Evolutionary conservation across 73 alveolate genomes (phyloP).

Genomic region (Paramecium bursaria): DNA sequence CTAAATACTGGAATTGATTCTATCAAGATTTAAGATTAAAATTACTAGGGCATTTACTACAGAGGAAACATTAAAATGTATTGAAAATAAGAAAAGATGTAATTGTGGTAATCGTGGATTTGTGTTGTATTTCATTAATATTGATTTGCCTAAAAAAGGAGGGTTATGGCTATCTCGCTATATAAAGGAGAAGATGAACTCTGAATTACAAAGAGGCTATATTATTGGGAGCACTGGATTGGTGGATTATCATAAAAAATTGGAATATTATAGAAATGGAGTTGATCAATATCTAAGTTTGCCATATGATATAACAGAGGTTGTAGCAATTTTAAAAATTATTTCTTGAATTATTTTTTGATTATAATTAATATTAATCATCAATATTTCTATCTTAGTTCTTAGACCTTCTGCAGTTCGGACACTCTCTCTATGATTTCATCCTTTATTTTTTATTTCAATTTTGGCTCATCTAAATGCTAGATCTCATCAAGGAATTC

Average conservation of each 20-base stretch:
- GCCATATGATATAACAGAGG: constrained; percentile 41
- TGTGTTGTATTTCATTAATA: constrained; percentile 45
- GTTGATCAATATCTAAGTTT: constrained; percentile 51
- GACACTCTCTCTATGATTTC: constrained; percentile 81
- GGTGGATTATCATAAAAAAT: constrained; percentile 15
- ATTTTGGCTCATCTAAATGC: constrained; percentile 62
- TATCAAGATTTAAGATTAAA: neutral
- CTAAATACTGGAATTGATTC: constrained; percentile 28
- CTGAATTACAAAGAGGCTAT: constrained; percentile 14
- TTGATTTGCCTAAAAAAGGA: constrained; percentile 50
- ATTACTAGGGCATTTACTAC: constrained; percentile 39
- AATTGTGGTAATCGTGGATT: constrained; percentile 53
- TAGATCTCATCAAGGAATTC: constrained; percentile 70
- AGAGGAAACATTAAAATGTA: neutral
- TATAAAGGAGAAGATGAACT: constrained; percentile 10
- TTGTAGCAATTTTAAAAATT: neutral
- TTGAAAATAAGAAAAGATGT: constrained; percentile 2
- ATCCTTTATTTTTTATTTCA: constrained; percentile 71
- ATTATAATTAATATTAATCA: neutral
- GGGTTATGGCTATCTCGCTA: constrained; percentile 38
- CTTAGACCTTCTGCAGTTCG: constrained; percentile 76
- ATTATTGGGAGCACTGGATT: constrained; percentile 24
- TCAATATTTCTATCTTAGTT: constrained; percentile 62
- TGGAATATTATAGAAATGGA: constrained; percentile 49
- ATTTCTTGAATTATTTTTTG: neutral